Percentiles rank a stretch among this genome's conserved stretches.
phyloP scores from a whole-genome alignment of 2,329 filamentous ascomycete species.

The Penicillium sp. region DNA sequence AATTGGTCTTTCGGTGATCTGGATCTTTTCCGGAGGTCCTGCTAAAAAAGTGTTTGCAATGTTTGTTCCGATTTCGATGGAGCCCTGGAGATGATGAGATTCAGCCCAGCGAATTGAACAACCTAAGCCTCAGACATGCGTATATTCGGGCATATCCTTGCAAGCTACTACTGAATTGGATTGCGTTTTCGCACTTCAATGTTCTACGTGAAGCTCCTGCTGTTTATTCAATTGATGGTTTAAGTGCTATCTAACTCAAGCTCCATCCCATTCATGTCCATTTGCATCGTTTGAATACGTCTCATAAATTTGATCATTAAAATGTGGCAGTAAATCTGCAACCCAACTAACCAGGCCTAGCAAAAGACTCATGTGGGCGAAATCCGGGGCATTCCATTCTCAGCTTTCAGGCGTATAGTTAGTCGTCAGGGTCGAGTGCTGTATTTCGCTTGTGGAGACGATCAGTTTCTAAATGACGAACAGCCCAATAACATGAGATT shows the following conservation, averaged over 20 bases:
- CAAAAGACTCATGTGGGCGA: neutral
- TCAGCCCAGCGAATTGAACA: neutral
- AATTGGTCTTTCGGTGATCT: constrained; percentile 11
- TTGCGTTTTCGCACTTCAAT: neutral
- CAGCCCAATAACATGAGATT: neutral
- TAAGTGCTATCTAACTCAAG: constrained; percentile 11
- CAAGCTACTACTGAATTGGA: neutral
- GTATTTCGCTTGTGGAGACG: neutral
- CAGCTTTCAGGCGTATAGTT: neutral
- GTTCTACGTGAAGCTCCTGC: neutral
- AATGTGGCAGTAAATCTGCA: neutral
- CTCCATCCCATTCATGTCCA: neutral
- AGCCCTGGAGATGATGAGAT: too few species aligned
- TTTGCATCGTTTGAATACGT: neutral
- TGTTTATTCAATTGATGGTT: constrained; percentile 16
- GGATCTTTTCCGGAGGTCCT: constrained; percentile 6
- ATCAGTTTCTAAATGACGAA: neutral
- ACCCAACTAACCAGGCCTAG: neutral
- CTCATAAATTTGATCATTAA: neutral
- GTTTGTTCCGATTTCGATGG: constrained; percentile 20
- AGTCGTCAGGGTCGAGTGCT: neutral
- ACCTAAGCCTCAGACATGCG: neutral
- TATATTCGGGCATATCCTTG: neutral
- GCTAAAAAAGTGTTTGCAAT: constrained; percentile 26
- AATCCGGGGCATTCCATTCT: neutral